Evolutionary conservation across 768 basidiomycete species (phyloP).

Genomic region (Crucibulum laeve): DNA sequence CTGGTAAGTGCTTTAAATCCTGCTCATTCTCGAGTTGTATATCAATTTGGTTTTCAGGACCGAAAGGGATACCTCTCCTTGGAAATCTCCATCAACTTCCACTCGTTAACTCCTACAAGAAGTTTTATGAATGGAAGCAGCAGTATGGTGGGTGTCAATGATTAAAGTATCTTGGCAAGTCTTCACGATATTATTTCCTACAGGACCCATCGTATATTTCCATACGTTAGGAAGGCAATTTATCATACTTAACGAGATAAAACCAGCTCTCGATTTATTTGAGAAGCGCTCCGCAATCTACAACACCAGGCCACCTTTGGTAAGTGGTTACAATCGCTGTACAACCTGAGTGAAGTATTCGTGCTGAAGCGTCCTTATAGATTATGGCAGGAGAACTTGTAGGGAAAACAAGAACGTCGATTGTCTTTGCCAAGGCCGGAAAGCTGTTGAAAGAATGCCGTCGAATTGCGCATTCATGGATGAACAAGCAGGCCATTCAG

Average conservation of each 20-base stretch:
- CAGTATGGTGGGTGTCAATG: background rate
- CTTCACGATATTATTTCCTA: background rate
- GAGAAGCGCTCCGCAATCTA: background rate
- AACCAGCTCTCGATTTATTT: background rate
- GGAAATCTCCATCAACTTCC: background rate
- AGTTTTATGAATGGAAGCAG: background rate
- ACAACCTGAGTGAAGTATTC: too few species aligned
- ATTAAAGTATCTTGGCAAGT: background rate
- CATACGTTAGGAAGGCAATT: background rate
- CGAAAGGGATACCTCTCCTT: background rate
- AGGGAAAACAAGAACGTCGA: background rate
- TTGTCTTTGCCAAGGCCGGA: background rate
- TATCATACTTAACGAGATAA: background rate
- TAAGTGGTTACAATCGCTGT: too few species aligned
- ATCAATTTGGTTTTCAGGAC: too few species aligned
- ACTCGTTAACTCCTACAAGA: background rate
- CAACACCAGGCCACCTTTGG: background rate
- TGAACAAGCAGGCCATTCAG: background rate
- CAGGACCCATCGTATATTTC: background rate
- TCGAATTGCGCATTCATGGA: background rate
- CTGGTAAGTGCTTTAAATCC: too few species aligned
- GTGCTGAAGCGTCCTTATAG: too few species aligned
- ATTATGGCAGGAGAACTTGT: background rate
- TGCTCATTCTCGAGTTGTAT: too few species aligned
- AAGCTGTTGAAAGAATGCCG: background rate